Conservation (phyloP, 306 rosid species). For the Cucumis melo region DNA sequence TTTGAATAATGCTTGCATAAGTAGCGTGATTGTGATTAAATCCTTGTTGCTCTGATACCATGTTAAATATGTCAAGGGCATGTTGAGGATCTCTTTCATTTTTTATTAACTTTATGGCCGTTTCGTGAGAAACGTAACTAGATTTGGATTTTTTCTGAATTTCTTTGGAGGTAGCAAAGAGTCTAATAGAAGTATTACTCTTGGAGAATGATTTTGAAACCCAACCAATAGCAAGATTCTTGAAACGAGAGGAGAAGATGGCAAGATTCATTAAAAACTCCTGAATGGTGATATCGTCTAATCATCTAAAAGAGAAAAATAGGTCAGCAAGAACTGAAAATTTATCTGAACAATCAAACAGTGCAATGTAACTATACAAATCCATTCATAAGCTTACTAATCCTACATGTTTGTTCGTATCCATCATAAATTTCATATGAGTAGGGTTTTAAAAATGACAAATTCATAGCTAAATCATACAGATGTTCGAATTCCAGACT, state of each 20-base stretch:
- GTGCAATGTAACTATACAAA: background rate
- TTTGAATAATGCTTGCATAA: slow-evolving; percentile 53
- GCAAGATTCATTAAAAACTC: slow-evolving; percentile 26
- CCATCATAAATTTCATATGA: background rate
- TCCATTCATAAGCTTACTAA: background rate
- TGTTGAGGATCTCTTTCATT: slow-evolving; percentile 71
- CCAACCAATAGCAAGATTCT: slow-evolving; percentile 55
- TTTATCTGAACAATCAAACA: background rate
- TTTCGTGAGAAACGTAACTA: slow-evolving; percentile 45
- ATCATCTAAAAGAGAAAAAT: background rate
- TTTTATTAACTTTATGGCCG: slow-evolving; percentile 48
- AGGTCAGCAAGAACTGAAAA: background rate
- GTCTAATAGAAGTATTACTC: slow-evolving; percentile 36
- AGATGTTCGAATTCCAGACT: background rate
- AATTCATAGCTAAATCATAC: background rate
- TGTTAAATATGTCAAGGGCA: slow-evolving; percentile 65
- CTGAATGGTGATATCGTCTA: slow-evolving; percentile 13
- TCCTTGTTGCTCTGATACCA: slow-evolving; percentile 59
- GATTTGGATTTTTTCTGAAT: slow-evolving; percentile 28
- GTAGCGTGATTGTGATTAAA: slow-evolving; percentile 64
- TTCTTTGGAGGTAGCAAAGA: slow-evolving; percentile 1
- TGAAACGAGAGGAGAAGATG: slow-evolving; percentile 23
- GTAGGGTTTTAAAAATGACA: background rate
- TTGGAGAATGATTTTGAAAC: slow-evolving; percentile 24
- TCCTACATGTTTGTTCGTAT: background rate